Percentiles rank a stretch among this genome's conserved stretches.
Conservation (phyloP, 345 rosid genomes). For the Gossypium turneri region DNA sequence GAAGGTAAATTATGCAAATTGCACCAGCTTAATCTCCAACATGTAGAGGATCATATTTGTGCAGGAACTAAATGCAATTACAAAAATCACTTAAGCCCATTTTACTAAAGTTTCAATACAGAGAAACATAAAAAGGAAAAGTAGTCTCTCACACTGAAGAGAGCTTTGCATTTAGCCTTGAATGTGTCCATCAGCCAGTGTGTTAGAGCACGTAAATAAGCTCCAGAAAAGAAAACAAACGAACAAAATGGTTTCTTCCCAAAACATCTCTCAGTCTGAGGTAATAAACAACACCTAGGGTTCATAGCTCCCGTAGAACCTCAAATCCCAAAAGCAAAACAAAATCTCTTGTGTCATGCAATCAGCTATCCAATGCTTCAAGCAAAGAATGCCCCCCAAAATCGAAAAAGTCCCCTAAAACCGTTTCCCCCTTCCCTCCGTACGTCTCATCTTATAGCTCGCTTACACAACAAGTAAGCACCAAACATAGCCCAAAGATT, state of each 20-base stretch:
- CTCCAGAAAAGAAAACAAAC: conserved; percentile 30
- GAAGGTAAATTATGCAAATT: neutral
- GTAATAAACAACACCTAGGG: conserved; percentile 26
- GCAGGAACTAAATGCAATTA: neutral
- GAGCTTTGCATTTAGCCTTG: conserved; percentile 32
- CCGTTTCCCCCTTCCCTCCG: neutral
- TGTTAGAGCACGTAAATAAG: conserved; percentile 22
- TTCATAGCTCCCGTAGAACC: conserved; percentile 20
- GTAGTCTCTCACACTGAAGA: conserved; percentile 35
- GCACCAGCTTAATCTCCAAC: conserved; percentile 1
- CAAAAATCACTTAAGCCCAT: neutral
- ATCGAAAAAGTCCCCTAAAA: conserved; percentile 15
- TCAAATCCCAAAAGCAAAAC: conserved; percentile 18
- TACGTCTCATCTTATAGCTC: conserved; percentile 20
- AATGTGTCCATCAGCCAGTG: conserved; percentile 26
- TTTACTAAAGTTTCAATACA: neutral
- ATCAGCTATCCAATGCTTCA: conserved; percentile 28
- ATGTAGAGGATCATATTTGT: neutral
- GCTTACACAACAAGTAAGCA: conserved; percentile 50
- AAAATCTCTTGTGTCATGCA: conserved; percentile 7
- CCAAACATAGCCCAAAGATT: conserved; percentile 18
- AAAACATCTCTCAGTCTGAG: conserved; percentile 30
- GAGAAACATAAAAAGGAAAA: neutral
- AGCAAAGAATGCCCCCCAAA: conserved; percentile 35
- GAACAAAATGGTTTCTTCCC: conserved; percentile 33